Conservation (phyloP, 1,284 basidiomycete species). For the Cystobasidium sp. region DNA sequence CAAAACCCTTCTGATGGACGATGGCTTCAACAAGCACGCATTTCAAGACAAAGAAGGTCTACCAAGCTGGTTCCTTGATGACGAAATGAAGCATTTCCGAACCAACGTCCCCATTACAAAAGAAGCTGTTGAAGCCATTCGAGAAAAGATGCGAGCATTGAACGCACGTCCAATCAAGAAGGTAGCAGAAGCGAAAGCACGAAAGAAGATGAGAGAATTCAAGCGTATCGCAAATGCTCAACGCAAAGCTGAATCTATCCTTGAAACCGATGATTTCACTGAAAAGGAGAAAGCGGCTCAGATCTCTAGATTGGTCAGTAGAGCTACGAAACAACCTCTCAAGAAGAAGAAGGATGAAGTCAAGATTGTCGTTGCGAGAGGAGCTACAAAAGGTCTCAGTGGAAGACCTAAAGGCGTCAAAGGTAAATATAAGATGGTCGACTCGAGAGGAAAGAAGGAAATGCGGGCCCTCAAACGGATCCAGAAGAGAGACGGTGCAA, state of each 20-base stretch:
- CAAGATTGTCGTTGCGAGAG: slow-evolving; percentile 91
- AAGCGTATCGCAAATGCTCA: slow-evolving; percentile 87
- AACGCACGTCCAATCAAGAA: slow-evolving; percentile 99
- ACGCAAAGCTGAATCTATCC: slow-evolving; percentile 95
- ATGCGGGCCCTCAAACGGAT: slow-evolving; percentile 54
- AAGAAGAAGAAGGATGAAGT: slow-evolving; percentile 69
- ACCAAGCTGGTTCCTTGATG: slow-evolving; percentile 96
- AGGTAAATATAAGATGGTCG: slow-evolving; percentile 81
- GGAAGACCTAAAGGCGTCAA: slow-evolving; percentile 96
- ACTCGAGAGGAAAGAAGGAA: slow-evolving; percentile 58
- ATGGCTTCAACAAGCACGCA: slow-evolving; percentile 93
- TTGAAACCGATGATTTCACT: slow-evolving; percentile 83
- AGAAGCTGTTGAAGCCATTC: slow-evolving; percentile 84
- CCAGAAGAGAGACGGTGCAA: slow-evolving; percentile 49
- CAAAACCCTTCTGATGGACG: slow-evolving; percentile 85
- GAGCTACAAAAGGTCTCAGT: slow-evolving; percentile 83
- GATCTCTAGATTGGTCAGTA: slow-evolving; percentile 85
- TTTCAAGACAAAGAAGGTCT: slow-evolving; percentile 89
- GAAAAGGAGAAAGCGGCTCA: slow-evolving; percentile 93
- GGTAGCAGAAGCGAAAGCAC: slow-evolving; percentile 94
- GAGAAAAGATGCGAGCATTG: slow-evolving; percentile 87
- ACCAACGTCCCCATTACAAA: slow-evolving; percentile 95
- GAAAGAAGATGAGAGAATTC: slow-evolving; percentile 90
- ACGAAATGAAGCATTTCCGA: slow-evolving; percentile 91
- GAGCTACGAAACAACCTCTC: slow-evolving; percentile 64